Evolutionary conservation across 2,329 filamentous ascomycete genomes (phyloP), one percentile per base, ranked within the genome.

Genomic region (Colletotrichum tamarilloi): DNA sequence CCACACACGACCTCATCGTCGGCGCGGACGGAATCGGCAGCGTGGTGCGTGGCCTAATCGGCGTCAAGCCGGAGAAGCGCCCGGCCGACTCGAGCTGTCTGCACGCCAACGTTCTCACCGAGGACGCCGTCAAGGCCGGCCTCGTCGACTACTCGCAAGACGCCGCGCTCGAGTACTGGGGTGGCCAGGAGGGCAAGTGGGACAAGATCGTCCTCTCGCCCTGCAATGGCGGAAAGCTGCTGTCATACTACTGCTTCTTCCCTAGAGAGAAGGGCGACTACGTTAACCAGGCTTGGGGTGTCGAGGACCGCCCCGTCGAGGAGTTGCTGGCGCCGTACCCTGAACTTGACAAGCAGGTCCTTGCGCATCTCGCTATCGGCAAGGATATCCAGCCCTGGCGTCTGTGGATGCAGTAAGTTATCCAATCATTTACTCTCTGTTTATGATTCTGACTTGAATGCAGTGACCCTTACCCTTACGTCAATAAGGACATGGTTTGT

Each of bases 241-340:
- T 93, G 3, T 92, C 90, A 0, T 93, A 92, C 82, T 93, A 93
- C 82, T 92, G 91, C 82, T 93, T 93, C 84, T 93, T 92, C 81
- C 88, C 91, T 0, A 85, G 88, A 1, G 85, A 87, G 6, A 84
- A 86, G 72, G 89, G 89, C 7, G 90, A 93, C 78, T 93, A 90
- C 78, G 84, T 86, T 3, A 88, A 82, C 56, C 90, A 93, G 66
- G 86, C 85, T 11, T 93, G 91, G 91, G 89, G 87, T 0, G 83
- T 83, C 0, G 87, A 88, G 30, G 85, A 85, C 7, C 78, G 81
- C 2, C 86, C 89, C 0, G 84, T 90, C 0, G 89, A 91, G 68
- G 89, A 92, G 75, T 82, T 93, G 0, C 83, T 93, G 5, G 86
- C 84, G 0, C 89, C 89, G 0, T 93, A 89, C 72, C 90, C 89